Percentiles rank a stretch among this genome's conserved stretches.
Conservation (phyloP, 768 basidiomycete genomes). For the Russula sp. region DNA sequence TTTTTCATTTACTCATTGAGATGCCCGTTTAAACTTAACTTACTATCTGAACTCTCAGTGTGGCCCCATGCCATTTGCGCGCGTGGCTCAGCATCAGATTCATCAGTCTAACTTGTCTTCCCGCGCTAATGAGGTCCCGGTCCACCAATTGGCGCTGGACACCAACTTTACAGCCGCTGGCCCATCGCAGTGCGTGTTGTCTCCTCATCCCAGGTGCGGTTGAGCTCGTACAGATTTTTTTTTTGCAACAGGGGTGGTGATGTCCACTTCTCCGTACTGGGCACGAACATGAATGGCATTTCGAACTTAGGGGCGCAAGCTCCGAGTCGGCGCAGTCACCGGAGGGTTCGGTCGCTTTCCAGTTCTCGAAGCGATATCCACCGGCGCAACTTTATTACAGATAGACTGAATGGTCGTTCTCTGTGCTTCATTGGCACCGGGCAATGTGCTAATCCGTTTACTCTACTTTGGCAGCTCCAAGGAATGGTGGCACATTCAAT, state of each 20-base stretch:
- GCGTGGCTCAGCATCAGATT: conserved; percentile 1
- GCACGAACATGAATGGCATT: neutral
- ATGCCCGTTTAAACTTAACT: neutral
- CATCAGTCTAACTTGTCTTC: neutral
- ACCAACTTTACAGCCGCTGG: neutral
- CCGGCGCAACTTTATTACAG: neutral
- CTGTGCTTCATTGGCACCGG: neutral
- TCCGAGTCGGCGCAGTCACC: neutral
- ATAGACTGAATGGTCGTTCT: neutral
- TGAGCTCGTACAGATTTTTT: neutral
- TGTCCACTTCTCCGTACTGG: neutral
- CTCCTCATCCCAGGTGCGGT: neutral
- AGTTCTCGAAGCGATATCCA: neutral
- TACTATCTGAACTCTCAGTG: neutral
- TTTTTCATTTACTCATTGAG: neutral
- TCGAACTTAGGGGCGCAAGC: too few species aligned
- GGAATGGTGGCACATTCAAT: neutral
- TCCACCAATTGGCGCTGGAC: neutral
- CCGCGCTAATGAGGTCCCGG: neutral
- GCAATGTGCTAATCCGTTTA: neutral
- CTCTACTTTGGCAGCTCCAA: neutral
- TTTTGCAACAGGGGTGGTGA: neutral
- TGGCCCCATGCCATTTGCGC: conserved; percentile 11
- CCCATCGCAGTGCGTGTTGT: neutral
- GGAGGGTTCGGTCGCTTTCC: neutral